Evolutionary conservation across 202 grass and related monocot species (phyloP).

Genomic region (Bolboschoenoplectus hybrid): DNA sequence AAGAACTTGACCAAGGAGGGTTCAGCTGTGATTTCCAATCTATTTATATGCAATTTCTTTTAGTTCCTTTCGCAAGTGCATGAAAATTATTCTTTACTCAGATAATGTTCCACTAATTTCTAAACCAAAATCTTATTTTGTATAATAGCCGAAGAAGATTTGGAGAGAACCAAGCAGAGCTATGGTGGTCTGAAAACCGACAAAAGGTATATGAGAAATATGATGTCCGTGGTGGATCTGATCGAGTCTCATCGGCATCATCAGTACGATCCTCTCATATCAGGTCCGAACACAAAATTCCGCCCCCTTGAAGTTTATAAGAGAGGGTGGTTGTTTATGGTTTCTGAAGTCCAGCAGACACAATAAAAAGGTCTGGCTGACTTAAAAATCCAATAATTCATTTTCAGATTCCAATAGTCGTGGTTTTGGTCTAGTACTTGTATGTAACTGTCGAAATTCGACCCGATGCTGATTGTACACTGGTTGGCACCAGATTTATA

Average conservation of each 20-base stretch:
- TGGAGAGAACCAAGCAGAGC: conserved; percentile 84
- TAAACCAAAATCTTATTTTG: conserved; percentile 22
- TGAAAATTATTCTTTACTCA: not conserved
- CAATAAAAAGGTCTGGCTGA: conserved; percentile 21
- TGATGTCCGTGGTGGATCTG: conserved; percentile 62
- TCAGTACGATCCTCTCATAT: conserved; percentile 52
- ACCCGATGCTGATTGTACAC: not conserved
- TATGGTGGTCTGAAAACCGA: conserved; percentile 92
- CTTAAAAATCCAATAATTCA: not conserved
- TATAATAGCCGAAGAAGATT: conserved; percentile 73
- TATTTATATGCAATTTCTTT: conserved; percentile 14
- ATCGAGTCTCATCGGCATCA: conserved; percentile 58
- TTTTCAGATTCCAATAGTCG: not conserved
- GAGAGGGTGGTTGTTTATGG: not conserved
- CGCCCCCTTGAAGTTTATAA: conserved; percentile 26
- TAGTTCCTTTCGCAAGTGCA: not conserved
- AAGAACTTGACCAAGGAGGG: not conserved
- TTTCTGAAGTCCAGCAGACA: conserved; percentile 1
- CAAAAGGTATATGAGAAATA: conserved; percentile 84
- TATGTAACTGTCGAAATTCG: conserved; percentile 30
- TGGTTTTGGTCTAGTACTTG: not conserved
- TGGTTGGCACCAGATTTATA: conserved; percentile 12
- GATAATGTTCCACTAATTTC: conserved; percentile 16
- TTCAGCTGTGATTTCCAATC: not conserved
- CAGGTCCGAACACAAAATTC: conserved; percentile 28